phyloP scores from a whole-genome alignment of 1,284 basidiomycete species.

The Ustilago loliicola region DNA sequence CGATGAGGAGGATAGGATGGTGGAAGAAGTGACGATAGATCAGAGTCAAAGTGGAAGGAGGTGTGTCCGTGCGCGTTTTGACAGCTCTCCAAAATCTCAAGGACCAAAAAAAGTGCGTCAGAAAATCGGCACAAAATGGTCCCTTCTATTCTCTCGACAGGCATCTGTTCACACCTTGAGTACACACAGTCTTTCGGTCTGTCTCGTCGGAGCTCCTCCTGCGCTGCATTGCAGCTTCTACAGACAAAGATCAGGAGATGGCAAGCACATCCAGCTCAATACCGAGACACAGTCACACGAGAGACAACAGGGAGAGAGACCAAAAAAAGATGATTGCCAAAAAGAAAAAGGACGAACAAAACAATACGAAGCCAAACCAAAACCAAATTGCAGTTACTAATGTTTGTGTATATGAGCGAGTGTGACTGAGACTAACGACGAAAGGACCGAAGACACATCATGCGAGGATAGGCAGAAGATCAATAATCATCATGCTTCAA shows the following conservation, averaged over 20 bases:
- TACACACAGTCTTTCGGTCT: too few relatives aligned
- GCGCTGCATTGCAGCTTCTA: too few relatives aligned
- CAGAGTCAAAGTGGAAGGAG: background rate
- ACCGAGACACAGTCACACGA: background rate
- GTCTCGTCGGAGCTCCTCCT: too few relatives aligned
- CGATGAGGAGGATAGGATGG: background rate
- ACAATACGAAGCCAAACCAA: background rate
- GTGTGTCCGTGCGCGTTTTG: conserved; percentile 5
- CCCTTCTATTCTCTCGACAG: background rate
- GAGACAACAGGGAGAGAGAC: background rate
- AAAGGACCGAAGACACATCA: background rate
- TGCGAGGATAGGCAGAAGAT: background rate
- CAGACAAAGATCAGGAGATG: too few relatives aligned
- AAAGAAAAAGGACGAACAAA: background rate
- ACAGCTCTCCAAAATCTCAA: background rate
- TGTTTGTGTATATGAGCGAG: background rate
- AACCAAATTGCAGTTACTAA: background rate
- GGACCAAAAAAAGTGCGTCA: background rate
- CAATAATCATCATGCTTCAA: conserved; percentile 61
- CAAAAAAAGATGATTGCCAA: conserved; percentile 3
- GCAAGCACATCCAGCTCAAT: background rate
- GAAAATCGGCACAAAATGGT: background rate
- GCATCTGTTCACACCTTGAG: background rate
- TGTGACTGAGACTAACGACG: background rate
- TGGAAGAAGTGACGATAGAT: background rate